phyloP scores from a whole-genome alignment of 2,329 filamentous ascomycete species.

The Cryphonectria carpinicola region DNA sequence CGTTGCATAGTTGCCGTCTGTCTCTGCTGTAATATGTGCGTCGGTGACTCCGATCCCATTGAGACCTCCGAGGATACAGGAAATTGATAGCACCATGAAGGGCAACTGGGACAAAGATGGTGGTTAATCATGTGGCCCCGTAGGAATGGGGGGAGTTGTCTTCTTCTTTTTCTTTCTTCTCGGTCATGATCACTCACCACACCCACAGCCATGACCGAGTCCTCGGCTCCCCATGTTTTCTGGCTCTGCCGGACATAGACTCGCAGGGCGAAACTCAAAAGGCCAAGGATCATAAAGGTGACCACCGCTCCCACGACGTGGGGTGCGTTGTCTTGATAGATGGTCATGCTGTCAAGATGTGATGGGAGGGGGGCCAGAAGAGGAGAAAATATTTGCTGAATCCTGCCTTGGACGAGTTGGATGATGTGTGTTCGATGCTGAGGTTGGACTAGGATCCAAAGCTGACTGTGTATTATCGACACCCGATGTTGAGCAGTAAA shows the following conservation, averaged over 20 bases:
- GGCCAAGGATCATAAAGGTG: conserved; percentile 18
- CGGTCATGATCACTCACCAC: conserved; percentile 19
- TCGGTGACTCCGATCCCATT: conserved; percentile 24
- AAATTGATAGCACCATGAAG: conserved; percentile 22
- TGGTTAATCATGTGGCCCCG: not conserved
- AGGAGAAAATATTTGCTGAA: not conserved
- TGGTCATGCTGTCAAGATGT: conserved; percentile 14
- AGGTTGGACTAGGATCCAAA: not conserved
- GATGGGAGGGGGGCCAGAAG: not conserved
- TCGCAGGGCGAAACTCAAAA: conserved; percentile 18
- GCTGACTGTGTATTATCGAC: not conserved
- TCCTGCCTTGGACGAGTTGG: not conserved
- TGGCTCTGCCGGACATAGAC: conserved; percentile 21
- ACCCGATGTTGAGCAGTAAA: not conserved
- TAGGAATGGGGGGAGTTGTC: not conserved
- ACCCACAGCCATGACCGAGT: conserved; percentile 23
- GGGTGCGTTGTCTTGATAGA: conserved; percentile 25
- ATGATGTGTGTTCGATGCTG: not conserved
- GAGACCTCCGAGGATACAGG: conserved; percentile 22
- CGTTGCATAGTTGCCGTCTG: conserved; percentile 19
- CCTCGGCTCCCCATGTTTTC: conserved; percentile 25
- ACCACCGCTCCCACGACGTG: conserved; percentile 20
- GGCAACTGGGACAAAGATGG: conserved; percentile 9
- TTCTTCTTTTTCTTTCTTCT: too few relatives aligned
- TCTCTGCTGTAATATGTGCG: conserved; percentile 12